Base-by-base conservation (phyloP, 257 asterid genomes). In the Salvia hispanica region DNA sequence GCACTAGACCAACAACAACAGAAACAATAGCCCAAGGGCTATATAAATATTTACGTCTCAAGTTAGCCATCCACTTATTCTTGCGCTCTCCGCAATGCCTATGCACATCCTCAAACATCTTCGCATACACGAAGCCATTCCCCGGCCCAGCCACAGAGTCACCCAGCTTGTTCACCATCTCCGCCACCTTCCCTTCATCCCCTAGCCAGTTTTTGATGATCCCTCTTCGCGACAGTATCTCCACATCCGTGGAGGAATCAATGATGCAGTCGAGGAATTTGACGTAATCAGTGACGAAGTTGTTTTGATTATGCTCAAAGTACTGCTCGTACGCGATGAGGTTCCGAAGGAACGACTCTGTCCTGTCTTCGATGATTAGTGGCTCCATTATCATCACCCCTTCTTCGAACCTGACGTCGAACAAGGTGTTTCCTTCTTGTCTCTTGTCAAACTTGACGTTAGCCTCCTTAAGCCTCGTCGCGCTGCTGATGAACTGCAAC, bases 21-120 rank as follows among this genome's bases (percentile, higher is more conserved):
- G 82, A 75, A 47, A 68, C 18, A 13, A 65, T 36, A 3, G 73
- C 78, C 85, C 84, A 78, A 1, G 79, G 79, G 40, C 78, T 68
- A 51, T 56, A n/a, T 39, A 72, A 58, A 42, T 77, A 65, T 2
- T 70, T 73, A 1, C 60, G 53, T 42, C 53, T 66, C 21, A 82
- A 48, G 15, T 5, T 58, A 0, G 74, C 79, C 44, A 64, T 39
- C 72, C 78, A 72, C 9, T 31, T 3, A 21, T 74, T 69, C 25
- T 59, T 34, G 3, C 64, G 58, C 15, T 14, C 58, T 7, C 16
- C 28, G 61, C 75, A 64, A 64, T 72, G 76, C 1, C 0, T 1
- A 4, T 64, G 64, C 46, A 72, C 66, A 2, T 10, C 10, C 2
- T 7, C 53, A 39, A 58, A 57, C 10, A 70, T 31, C 0, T 65